A percentile compares a stretch with the other conserved stretches of the same genome.
phyloP scores from a whole-genome alignment of 208 protist species.

The Leptomonas seymouri region DNA sequence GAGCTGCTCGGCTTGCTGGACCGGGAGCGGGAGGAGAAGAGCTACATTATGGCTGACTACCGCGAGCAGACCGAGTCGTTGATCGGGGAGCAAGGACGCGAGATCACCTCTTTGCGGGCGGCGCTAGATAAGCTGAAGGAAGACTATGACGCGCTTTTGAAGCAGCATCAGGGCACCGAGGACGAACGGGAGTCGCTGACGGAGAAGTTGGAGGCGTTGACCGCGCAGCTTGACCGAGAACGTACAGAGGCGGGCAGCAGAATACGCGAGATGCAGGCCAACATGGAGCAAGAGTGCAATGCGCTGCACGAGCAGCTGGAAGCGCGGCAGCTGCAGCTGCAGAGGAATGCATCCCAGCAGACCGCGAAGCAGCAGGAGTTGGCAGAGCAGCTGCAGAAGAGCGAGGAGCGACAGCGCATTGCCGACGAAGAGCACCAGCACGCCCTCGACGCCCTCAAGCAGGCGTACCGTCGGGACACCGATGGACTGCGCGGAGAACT shows the following conservation, averaged over 20 bases:
- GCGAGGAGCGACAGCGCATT: constrained; percentile 42
- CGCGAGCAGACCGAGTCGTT: constrained; percentile 87
- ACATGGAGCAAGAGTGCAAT: constrained; percentile 41
- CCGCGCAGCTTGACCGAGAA: constrained; percentile 47
- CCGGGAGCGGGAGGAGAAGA: constrained; percentile 85
- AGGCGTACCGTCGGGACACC: constrained; percentile 53
- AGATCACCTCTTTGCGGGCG: constrained; percentile 76
- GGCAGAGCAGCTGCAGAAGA: constrained; percentile 56
- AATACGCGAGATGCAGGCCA: constrained; percentile 48
- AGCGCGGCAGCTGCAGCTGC: constrained; percentile 49
- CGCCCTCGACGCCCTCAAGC: constrained; percentile 46
- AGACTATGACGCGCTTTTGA: constrained; percentile 47
- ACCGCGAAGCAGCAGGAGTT: constrained; percentile 49
- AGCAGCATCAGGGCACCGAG: constrained; percentile 42
- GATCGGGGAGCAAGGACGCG: constrained; percentile 82
- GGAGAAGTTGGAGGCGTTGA: constrained; percentile 40
- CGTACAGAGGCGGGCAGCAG: constrained; percentile 44
- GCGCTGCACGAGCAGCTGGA: constrained; percentile 52
- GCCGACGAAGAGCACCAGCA: constrained; percentile 53
- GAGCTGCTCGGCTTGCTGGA: constrained; percentile 77
- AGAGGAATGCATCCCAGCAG: constrained; percentile 37
- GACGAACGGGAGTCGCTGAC: constrained; percentile 41
- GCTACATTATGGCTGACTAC: constrained; percentile 88
- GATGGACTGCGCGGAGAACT: constrained; percentile 50
- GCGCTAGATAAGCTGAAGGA: constrained; percentile 55